Conservation (phyloP, 139 green algal genomes). For the Chlamydomonas incerta region DNA sequence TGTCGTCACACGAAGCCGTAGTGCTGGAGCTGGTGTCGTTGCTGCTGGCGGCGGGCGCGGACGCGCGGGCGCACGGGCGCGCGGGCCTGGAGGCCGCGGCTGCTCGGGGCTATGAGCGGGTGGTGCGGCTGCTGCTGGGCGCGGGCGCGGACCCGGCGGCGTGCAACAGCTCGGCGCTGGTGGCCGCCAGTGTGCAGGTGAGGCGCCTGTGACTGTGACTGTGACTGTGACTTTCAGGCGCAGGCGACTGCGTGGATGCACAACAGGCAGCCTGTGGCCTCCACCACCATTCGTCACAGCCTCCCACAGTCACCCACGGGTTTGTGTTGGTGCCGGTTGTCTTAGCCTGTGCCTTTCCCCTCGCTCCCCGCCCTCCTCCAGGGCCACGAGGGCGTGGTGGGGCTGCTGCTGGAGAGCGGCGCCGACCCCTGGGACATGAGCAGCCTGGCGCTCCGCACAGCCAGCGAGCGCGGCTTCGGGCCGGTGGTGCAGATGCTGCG, state of each 20-base stretch:
- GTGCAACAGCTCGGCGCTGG: conserved; percentile 22
- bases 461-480: background rate
- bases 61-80: background rate
- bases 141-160: conserved; percentile 2
- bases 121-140: conserved; percentile 18
- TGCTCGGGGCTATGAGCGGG: background rate
- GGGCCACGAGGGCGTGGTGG: background rate
- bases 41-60: conserved; percentile 21
- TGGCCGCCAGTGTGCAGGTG: conserved; percentile 26
- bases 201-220: background rate
- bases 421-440: conserved; percentile 10
- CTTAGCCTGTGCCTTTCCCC: too few relatives aligned
- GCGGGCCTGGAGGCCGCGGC: conserved; percentile 17
- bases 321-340: too few relatives aligned
- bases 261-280: background rate
- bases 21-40: background rate
- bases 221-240: too few relatives aligned
- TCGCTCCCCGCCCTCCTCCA: too few relatives aligned
- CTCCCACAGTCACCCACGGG: background rate
- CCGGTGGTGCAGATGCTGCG: background rate
- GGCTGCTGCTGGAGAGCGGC: conserved; percentile 2
- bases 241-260: background rate
- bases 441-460: background rate
- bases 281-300: background rate
- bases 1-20: background rate